phyloP scores from a whole-genome alignment of 768 basidiomycete genomes.

The Hydnum rufescens region DNA sequence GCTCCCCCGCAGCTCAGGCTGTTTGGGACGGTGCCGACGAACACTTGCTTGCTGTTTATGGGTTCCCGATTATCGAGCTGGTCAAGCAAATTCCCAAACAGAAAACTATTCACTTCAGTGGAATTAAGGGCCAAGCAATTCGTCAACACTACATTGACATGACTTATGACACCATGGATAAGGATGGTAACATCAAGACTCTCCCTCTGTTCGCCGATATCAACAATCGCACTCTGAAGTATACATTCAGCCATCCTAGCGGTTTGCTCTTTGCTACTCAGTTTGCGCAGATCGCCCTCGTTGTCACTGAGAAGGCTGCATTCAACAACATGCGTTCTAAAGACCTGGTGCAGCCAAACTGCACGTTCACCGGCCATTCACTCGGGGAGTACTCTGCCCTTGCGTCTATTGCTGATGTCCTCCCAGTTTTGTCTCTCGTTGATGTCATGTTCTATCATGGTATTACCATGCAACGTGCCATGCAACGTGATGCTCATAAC shows the following conservation, averaged over 20 bases:
- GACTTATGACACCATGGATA: constrained; percentile 93
- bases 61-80: constrained; percentile 96
- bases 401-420: constrained; percentile 66
- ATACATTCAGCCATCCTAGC: constrained; percentile 92
- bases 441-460: constrained; percentile 99
- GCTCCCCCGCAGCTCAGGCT: constrained; percentile 79
- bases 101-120: constrained; percentile 98
- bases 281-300: neutral
- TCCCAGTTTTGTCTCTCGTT: constrained; percentile 83
- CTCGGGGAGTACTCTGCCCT: neutral
- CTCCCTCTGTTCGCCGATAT: constrained; percentile 94
- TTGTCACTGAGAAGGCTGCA: neutral
- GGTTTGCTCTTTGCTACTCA: neutral
- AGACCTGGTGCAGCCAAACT: constrained; percentile 30
- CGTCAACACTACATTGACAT: constrained; percentile 99
- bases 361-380: neutral
- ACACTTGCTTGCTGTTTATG: constrained; percentile 85
- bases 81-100: constrained; percentile 97
- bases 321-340: neutral
- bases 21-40: constrained; percentile 96
- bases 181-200: constrained; percentile 88
- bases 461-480: constrained; percentile 98
- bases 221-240: constrained; percentile 80
- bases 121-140: constrained; percentile 96
- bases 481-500: constrained; percentile 83